Base-by-base conservation (phyloP, 2,329 filamentous ascomycete genomes). In the Xylariaceae sp. region DNA sequence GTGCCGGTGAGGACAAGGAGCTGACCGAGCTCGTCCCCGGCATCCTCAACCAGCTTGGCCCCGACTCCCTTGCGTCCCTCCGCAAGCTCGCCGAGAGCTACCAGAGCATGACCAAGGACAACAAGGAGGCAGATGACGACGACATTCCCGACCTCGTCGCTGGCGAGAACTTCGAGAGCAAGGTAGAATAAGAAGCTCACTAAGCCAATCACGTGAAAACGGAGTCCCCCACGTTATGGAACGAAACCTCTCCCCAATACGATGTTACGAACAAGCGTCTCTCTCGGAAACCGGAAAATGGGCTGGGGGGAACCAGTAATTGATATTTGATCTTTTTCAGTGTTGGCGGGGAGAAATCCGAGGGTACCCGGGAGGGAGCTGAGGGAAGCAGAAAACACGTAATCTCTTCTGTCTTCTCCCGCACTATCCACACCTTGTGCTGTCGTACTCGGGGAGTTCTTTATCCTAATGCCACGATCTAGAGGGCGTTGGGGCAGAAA, bases 81-180 rank as follows among this genome's bases (percentile, higher is more conserved):
- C 90, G 94, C 76, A 97, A 97, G 83, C 85, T 99, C 60, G 94
- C 94, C 67, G 94, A 99, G 84, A 95, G 89, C 84, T 99, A 99
- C 84, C 94, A 99, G 86, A 94, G 85, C 80, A 86, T 97, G 85
- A 93, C 97, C 80, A 96, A 96, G 87, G 87, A 86, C 71, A 89
- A 90, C 75, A 89, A 88, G 70, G 87, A 84, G 60, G 89, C 86
- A 67, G 84, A 86, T 51, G 90, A 94, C 58, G 91, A 96, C 65
- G 94, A 97, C 74, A 99, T 99, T 73, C 94, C 94, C 66, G 92
- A 97, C 66, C 82, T 99, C 63, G 93, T 99, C 58, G 90, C 91
- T 71, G 94, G 94, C 69, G 90, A 96, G 83, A 96, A 90, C 84
- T 99, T 99, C 70, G 94, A 99, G 83, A 88, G 85, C 77, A 97